Base-by-base conservation (phyloP, 1,284 basidiomycete genomes). In the Mycena sp. region DNA sequence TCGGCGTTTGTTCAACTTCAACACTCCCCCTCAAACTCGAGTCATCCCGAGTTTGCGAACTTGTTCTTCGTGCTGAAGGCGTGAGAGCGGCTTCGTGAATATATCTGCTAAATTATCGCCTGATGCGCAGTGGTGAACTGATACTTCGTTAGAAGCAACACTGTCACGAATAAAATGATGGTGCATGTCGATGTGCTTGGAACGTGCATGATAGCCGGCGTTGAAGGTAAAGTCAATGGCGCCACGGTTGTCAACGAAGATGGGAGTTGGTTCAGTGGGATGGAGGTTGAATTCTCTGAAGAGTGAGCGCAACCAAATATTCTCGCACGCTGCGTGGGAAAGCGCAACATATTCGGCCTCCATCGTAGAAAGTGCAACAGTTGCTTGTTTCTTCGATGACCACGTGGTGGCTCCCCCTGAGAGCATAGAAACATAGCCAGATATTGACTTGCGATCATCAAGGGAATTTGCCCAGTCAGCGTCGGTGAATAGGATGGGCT, bases 181-280 rank as follows among this genome's bases (percentile, higher is more conserved):
- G 2, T 49, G 44, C 35, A 76, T 69, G 51, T 76, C 71, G 48
- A 79, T 77, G 65, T 80, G 77, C 60, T 78, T 78, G 28, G 71
- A 57, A 4, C 71, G 58, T 0, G 62, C 46, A 54, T 73, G 69
- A 25, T 26, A 63, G 21, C 46, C 59, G 21, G 49, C 40, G 44
- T 76, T 73, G 10, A 68, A 40, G 4, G 73, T 63, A 10, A 78
- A 51, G 23, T 54, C 48, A 41, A 79, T 69, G n/a, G 72, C 67
- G 4, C 69, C 64, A 28, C 71, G 63, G 58, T 77, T 78, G 64
- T 79, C 76, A 43, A 63, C 61, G n/a, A 45, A 38, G 21, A 66
- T 58, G 28, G 53, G 51, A 19, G 45, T 43, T 6, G 61, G 64
- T 19, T 6, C 4, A 6, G 50, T 16, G 5, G 26, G 41, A 7